Base-by-base conservation (phyloP, 2,329 filamentous ascomycete genomes). In the Lasiodiplodia citricola region DNA sequence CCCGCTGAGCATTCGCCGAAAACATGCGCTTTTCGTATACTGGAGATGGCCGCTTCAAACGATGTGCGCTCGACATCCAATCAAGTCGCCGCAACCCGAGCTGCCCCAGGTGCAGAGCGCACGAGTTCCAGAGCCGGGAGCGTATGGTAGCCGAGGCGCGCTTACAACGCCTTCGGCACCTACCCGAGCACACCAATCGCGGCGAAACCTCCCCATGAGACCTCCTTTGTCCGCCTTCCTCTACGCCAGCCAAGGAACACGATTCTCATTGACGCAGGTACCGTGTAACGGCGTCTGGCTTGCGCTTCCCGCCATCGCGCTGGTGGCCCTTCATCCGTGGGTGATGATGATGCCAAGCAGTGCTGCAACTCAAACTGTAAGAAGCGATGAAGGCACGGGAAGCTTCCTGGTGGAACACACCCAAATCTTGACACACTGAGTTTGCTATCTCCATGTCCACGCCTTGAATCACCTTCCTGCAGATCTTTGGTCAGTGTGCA, bases 111-210 rank as follows among this genome's bases (percentile, higher is more conserved):
- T 52, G 28, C 60, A 38, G 51, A 28, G 25, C 28, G 47, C 18
- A 21, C 60, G 51, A 21, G 60, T 52, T 64, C 47, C 60, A 54
- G 60, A 64, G 60, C 60, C 31, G n/a, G 60, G 60, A 16, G 31
- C 60, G 35, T 28, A 28, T 37, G 8, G 25, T 25, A 51, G 25
- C 58, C 58, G 41, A 50, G 25, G 58, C 58, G 58, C 58, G 58
- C 58, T 63, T 64, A 50, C 51, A 64, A 64, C 47, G 60, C 44
- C 28, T 52, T 64, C 44, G 47, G 51, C 60, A 52, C 60, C 60
- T 23, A 64, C 31, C 44, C 41, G 31, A 64, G 23, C 28, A 38
- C 47, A 14, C 13, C 47, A 23, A 14, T 31, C 23, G 38, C 57
- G 23, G 38, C 41, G 38, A 14, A 18, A 5, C 7, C 14, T 18